These are phyloP conservation scores for Jackrogersella minutella DNA, from an alignment of 495 filamentous ascomycete species.

Conservation along the genomic window DNA sequence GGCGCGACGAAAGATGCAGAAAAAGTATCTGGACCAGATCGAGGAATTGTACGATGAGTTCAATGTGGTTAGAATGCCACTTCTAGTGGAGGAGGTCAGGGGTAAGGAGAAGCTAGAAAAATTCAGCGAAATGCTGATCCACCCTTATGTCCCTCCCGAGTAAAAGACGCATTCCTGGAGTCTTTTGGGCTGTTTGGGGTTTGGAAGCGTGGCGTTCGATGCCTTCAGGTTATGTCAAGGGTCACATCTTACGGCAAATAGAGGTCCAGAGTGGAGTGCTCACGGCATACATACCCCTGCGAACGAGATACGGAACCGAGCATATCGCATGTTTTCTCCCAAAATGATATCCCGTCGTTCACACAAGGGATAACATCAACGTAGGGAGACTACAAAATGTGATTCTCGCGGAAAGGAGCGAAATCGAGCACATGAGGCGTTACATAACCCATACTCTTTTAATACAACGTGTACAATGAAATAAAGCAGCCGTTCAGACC, in stretches of 20 bases:
- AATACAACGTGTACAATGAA: neutral
- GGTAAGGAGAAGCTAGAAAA: conserved; percentile 93
- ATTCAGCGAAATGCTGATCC: conserved; percentile 92
- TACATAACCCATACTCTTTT: neutral
- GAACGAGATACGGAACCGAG: neutral
- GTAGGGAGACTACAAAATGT: neutral
- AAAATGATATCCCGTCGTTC: neutral
- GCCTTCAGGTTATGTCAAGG: conserved; percentile 1
- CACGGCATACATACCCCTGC: neutral
- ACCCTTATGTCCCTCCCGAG: conserved; percentile 82
- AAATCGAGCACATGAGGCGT: neutral
- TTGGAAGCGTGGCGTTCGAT: conserved; percentile 33
- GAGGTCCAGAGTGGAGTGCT: conserved; percentile 3
- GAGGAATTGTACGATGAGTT: conserved; percentile 99
- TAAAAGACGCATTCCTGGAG: conserved; percentile 32
- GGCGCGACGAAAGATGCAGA: conserved; percentile 95
- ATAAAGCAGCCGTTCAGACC: neutral
- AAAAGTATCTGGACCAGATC: conserved; percentile 99
- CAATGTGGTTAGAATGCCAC: conserved; percentile 97
- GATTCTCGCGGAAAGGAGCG: neutral
- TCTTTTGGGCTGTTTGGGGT: conserved; percentile 27
- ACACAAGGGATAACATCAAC: neutral
- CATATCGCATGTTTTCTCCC: neutral
- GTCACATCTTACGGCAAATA: conserved; percentile 1
- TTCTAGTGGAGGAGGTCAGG: conserved; percentile 92